Percentiles rank a stretch among this genome's conserved stretches.
These are phyloP conservation scores for Cyberlindnera lachancei DNA, from an alignment of 805 yeast genomes.

Conservation along the genomic window DNA sequence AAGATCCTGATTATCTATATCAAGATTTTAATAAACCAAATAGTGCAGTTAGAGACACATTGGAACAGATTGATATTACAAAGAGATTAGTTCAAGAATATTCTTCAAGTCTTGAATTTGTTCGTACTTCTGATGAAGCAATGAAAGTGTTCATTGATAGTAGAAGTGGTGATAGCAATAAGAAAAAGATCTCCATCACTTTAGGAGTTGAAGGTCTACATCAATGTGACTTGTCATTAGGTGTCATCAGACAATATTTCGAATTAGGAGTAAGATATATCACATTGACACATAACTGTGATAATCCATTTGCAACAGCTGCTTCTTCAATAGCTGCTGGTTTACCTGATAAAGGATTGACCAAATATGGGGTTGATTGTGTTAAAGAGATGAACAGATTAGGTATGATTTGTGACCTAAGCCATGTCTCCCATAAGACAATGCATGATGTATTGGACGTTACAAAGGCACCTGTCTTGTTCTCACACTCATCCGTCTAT, in stretches of 20 bases:
- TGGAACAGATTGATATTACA: slow-evolving; percentile 47
- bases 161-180: too few relatives aligned
- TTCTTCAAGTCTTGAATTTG: slow-evolving; percentile 32
- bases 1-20: slow-evolving; percentile 31
- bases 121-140: slow-evolving; percentile 35
- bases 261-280: slow-evolving; percentile 47
- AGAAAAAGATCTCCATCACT: slow-evolving; percentile 35
- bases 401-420: slow-evolving; percentile 45
- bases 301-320: slow-evolving; percentile 51
- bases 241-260: slow-evolving; percentile 39
- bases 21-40: slow-evolving; percentile 38
- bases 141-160: slow-evolving; percentile 27
- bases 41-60: slow-evolving; percentile 41
- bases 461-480: slow-evolving; percentile 39
- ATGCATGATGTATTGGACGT: slow-evolving; percentile 37
- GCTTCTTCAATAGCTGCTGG: slow-evolving; percentile 42
- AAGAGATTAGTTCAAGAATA: slow-evolving; percentile 37
- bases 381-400: slow-evolving; percentile 43
- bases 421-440: slow-evolving; percentile 41
- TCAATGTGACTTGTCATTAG: slow-evolving; percentile 42
- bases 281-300: slow-evolving; percentile 49
- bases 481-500: slow-evolving; percentile 42
- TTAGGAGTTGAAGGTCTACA: slow-evolving; percentile 50
- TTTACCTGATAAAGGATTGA: slow-evolving; percentile 35
- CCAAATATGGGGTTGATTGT: slow-evolving; percentile 33